phyloP scores from a whole-genome alignment of 2,329 filamentous ascomycete genomes.

The Chrysosporium keratinophilum region DNA sequence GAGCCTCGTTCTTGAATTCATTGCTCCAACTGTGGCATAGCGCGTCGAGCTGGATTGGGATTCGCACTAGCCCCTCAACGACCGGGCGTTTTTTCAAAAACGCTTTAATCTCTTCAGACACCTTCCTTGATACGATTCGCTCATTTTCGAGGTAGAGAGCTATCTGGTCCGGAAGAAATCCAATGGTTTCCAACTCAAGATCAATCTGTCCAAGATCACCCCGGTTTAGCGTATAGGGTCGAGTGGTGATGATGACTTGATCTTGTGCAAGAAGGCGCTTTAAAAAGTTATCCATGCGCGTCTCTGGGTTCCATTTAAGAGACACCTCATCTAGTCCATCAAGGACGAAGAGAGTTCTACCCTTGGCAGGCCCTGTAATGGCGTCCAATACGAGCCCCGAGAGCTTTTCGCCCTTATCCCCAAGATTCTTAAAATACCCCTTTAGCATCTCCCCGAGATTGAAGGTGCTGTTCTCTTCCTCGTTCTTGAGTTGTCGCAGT shows the following conservation, averaged over 20 bases:
- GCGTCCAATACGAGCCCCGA: not conserved
- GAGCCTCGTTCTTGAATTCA: not conserved
- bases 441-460: not conserved
- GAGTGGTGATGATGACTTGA: conserved; percentile 36
- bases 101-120: conserved; percentile 20
- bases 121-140: conserved; percentile 7
- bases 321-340: conserved; percentile 39
- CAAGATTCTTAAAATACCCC: too few relatives aligned
- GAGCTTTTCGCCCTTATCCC: not conserved
- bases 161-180: conserved; percentile 33
- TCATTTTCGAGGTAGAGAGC: conserved; percentile 24
- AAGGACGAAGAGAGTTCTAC: conserved; percentile 32
- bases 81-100: conserved; percentile 28
- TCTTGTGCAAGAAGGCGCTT: conserved; percentile 18
- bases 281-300: conserved; percentile 21
- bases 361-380: not conserved
- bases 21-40: conserved; percentile 33
- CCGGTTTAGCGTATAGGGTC: conserved; percentile 22
- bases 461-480: not conserved
- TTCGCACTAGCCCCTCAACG: conserved; percentile 32
- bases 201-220: conserved; percentile 18
- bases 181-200: conserved; percentile 34
- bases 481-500: conserved; percentile 27
- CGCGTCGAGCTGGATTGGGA: conserved; percentile 39
- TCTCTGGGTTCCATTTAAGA: conserved; percentile 14